Evolutionary conservation across 2,329 filamentous ascomycete species (phyloP).

Genomic region (Phaeomoniella chlamydospora): DNA sequence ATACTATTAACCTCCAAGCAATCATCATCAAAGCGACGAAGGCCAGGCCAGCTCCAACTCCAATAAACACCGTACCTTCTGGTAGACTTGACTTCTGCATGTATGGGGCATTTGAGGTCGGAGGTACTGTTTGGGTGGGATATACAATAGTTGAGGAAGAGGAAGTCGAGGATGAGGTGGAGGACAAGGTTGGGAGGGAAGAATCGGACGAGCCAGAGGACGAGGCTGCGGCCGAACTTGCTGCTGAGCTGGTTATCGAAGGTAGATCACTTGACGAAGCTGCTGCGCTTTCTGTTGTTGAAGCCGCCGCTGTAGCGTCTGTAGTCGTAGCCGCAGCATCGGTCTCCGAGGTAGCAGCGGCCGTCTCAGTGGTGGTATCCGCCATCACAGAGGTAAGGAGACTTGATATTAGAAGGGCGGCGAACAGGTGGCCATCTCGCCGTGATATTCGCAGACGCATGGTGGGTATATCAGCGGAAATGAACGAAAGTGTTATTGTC

Average conservation of each 20-base stretch:
- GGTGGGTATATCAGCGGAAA: too few relatives aligned
- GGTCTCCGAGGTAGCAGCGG: conserved; percentile 3
- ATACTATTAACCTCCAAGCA: conserved; percentile 75
- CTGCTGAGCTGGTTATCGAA: not conserved
- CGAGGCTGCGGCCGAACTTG: not conserved
- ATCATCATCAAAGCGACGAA: conserved; percentile 71
- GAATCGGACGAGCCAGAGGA: not conserved
- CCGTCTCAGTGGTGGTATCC: conserved; percentile 3
- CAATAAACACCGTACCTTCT: conserved; percentile 92
- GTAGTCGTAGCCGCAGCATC: too few relatives aligned
- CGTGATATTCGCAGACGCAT: too few relatives aligned
- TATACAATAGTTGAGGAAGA: conserved; percentile 43
- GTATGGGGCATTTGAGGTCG: conserved; percentile 72
- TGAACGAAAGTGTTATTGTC: too few relatives aligned
- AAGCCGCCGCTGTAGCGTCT: too few relatives aligned
- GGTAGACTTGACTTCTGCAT: conserved; percentile 79
- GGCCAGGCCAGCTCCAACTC: conserved; percentile 75
- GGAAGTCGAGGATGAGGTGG: not conserved
- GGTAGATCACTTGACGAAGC: conserved; percentile 1
- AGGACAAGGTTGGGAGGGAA: conserved; percentile 1
- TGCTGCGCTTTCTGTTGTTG: conserved; percentile 6
- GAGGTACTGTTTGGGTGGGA: conserved; percentile 63
- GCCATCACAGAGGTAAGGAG: too few relatives aligned
- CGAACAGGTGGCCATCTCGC: too few relatives aligned
- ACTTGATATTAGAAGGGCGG: too few relatives aligned